Evolutionary conservation across 1,284 basidiomycete genomes (phyloP).

Genomic region (Porogramme epimiltina): DNA sequence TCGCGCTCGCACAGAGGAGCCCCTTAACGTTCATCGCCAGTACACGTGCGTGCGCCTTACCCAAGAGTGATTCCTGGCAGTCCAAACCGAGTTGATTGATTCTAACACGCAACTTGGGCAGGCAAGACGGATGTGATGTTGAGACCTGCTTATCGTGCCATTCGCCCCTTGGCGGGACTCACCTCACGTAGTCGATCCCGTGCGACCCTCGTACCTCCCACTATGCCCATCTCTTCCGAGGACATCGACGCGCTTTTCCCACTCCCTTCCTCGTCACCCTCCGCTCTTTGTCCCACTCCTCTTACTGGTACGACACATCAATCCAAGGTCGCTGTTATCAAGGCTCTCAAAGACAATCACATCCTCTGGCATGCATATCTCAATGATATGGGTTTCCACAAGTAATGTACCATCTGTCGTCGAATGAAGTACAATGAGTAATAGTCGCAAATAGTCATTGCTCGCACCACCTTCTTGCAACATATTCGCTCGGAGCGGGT

Average conservation of each 20-base stretch:
- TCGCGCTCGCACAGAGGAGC: too few relatives aligned
- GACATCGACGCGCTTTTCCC: slow-evolving; percentile 1
- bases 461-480: slow-evolving; percentile 47
- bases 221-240: not conserved
- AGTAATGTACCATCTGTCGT: slow-evolving; percentile 31
- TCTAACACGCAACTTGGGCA: too few relatives aligned
- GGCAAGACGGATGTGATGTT: too few relatives aligned
- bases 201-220: too few relatives aligned
- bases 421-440: not conserved
- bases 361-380: slow-evolving; percentile 62
- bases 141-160: too few relatives aligned
- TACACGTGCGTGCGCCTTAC: too few relatives aligned
- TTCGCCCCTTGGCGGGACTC: too few relatives aligned
- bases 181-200: too few relatives aligned
- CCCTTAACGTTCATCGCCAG: too few relatives aligned
- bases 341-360: slow-evolving; percentile 54
- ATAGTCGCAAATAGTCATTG: slow-evolving; percentile 8
- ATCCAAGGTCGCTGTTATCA: not conserved
- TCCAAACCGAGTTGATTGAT: too few relatives aligned
- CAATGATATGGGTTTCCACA: slow-evolving; percentile 61
- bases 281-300: not conserved
- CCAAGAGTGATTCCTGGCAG: too few relatives aligned
- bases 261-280: not conserved
- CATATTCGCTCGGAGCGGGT: slow-evolving; percentile 48
- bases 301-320: not conserved